These are phyloP conservation scores for Aurinia saxatilis DNA, from an alignment of 345 rosid species.

Conservation along the genomic window DNA sequence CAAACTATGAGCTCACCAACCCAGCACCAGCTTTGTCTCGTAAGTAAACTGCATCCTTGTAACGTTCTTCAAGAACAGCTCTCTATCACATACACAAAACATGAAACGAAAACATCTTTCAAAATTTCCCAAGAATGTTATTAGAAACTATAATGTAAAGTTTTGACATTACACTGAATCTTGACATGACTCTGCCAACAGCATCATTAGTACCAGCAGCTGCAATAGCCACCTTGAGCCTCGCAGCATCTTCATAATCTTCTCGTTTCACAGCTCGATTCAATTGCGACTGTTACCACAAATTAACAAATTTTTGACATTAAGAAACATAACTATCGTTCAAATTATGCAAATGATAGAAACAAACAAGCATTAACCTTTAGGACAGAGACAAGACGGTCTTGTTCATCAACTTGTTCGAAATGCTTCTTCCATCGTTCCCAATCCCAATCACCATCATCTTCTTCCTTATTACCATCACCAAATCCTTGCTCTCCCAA, in stretches of 20 bases:
- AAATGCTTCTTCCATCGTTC: conserved; percentile 84
- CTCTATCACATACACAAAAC: conserved; percentile 37
- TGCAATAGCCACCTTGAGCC: conserved; percentile 86
- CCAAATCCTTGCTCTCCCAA: not conserved
- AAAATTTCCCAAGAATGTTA: not conserved
- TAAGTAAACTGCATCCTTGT: conserved; percentile 68
- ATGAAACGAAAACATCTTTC: not conserved
- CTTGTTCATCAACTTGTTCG: conserved; percentile 67
- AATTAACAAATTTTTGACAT: not conserved
- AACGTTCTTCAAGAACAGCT: conserved; percentile 67
- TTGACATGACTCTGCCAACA: conserved; percentile 70
- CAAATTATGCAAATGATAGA: not conserved
- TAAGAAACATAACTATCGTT: not conserved
- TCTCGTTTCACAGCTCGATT: conserved; percentile 47
- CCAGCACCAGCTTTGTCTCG: conserved; percentile 89
- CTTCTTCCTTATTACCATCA: not conserved
- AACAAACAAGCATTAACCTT: conserved; percentile 35
- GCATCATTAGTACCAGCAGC: conserved; percentile 68
- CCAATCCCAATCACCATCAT: conserved; percentile 72
- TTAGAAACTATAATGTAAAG: not conserved
- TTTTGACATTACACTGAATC: conserved; percentile 39
- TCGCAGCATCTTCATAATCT: conserved; percentile 80
- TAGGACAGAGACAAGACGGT: conserved; percentile 61
- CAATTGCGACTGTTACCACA: conserved; percentile 52
- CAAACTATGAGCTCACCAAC: conserved; percentile 49